Percentiles rank a stretch among this genome's conserved stretches.
Evolutionary conservation across 352 stramenopile genomes (phyloP).

Genomic region (Albugo laibachii): DNA sequence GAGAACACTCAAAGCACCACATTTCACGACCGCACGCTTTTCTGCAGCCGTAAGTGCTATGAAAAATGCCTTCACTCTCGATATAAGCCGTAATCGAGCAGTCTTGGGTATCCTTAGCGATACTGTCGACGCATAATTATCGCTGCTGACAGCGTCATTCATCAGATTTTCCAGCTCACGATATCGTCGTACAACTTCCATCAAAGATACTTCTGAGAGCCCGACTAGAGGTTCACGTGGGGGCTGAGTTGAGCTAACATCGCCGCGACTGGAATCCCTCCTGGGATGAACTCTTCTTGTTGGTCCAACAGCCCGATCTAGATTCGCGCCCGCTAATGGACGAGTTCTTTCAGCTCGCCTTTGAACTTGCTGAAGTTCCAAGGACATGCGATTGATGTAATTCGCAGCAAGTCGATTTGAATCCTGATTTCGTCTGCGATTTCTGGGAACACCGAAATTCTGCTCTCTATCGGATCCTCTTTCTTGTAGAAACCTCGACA

Average conservation of each 20-base stretch:
- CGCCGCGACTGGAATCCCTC: constrained; percentile 7
- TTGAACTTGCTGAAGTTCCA: constrained; percentile 53
- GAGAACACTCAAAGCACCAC: constrained; percentile 30
- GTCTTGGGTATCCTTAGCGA: constrained; percentile 58
- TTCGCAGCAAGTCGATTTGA: constrained; percentile 37
- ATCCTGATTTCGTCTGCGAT: constrained; percentile 16
- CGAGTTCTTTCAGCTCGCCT: constrained; percentile 34
- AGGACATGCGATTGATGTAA: constrained; percentile 59
- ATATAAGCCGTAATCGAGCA: constrained; percentile 43
- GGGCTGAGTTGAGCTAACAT: neutral
- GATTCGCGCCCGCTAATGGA: neutral
- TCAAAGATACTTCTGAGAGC: constrained; percentile 8
- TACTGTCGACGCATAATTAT: constrained; percentile 64
- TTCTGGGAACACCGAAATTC: neutral
- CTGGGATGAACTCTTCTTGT: neutral
- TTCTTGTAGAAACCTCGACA: constrained; percentile 33
- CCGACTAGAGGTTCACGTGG: neutral
- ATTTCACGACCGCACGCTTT: constrained; percentile 24
- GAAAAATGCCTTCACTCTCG: constrained; percentile 56
- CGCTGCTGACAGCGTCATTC: constrained; percentile 33
- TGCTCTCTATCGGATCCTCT: neutral
- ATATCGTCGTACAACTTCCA: constrained; percentile 28
- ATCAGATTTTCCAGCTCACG: constrained; percentile 44
- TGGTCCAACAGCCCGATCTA: neutral
- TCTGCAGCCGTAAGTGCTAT: constrained; percentile 29